Percentiles rank a stretch among this genome's conserved stretches.
phyloP scores from a whole-genome alignment of 768 basidiomycete species.

The Phaeotremella skinneri region DNA sequence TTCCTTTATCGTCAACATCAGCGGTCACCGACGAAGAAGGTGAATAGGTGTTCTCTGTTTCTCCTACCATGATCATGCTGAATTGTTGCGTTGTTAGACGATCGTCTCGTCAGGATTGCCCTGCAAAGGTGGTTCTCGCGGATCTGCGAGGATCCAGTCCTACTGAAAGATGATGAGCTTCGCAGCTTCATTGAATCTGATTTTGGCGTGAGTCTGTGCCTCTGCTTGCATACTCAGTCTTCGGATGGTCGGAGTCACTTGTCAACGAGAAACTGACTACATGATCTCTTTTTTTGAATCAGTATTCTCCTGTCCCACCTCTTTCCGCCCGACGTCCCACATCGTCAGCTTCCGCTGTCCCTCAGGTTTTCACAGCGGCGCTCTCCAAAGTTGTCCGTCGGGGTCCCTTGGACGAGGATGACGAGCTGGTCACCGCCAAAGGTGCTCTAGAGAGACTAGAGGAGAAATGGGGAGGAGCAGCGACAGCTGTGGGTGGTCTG shows the following conservation, averaged over 20 bases:
- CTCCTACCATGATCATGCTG: neutral
- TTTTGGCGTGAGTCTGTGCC: slow-evolving; percentile 64
- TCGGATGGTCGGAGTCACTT: too few species aligned
- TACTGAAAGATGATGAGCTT: slow-evolving; percentile 86
- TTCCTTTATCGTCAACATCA: slow-evolving; percentile 93
- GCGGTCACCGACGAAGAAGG: slow-evolving; percentile 93
- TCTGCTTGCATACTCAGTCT: too few species aligned
- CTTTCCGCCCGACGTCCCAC: slow-evolving; percentile 25
- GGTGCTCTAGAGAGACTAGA: slow-evolving; percentile 91
- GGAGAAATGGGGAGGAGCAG: slow-evolving; percentile 85
- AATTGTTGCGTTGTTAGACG: slow-evolving; percentile 58
- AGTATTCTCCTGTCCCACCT: slow-evolving; percentile 51
- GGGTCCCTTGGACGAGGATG: slow-evolving; percentile 88
- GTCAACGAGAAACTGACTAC: too few species aligned
- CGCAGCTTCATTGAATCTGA: slow-evolving; percentile 95
- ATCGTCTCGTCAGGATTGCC: slow-evolving; percentile 89
- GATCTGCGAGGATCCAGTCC: slow-evolving; percentile 85
- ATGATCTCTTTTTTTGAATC: slow-evolving; percentile 2
- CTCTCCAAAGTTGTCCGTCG: slow-evolving; percentile 53
- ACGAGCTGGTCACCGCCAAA: slow-evolving; percentile 82
- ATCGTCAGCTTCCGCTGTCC: slow-evolving; percentile 35
- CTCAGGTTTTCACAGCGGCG: slow-evolving; percentile 35
- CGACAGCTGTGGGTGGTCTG: slow-evolving; percentile 84
- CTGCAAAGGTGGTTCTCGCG: slow-evolving; percentile 91
- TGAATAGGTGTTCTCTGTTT: slow-evolving; percentile 27